Base-by-base conservation (phyloP, 225 moss, liverwort and hornwort genomes). In the Sphagnum tenellum region DNA sequence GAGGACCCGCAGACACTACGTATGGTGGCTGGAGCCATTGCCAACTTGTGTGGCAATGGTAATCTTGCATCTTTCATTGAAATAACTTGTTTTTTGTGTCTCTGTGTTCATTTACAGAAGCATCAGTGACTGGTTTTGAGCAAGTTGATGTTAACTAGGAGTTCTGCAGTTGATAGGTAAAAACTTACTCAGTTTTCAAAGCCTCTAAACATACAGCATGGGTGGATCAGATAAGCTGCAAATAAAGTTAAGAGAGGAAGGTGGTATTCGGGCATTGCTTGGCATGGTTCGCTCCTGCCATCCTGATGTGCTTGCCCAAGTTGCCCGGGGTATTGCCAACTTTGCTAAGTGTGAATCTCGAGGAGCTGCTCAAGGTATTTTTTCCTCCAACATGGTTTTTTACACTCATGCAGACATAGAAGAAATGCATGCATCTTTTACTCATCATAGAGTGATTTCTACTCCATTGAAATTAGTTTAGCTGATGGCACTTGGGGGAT, bases 321-420 rank as follows among this genome's bases (percentile, higher is more conserved):
- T 95, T 48, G 94, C 94, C 63, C 86, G 89, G 56, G 94, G 91
- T 63, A 89, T 95, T 56, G 94, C 94, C 2, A 95, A 95, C 73
- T 91, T 95, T 59, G 94, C 94, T 6, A 95, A 95, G 69, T 95
- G 91, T 57, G 91, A 95, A 69, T 95, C 94, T 62, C 85, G 91
- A 67, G 91, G 94, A 57, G 94, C 91, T 76, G 91, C 89, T 57
- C 91, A 95, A 84, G 94, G 92, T 82, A 74, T 70, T 66, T 44
- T 48, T 68, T 57, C 45, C 59, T 46, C 45, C 47, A 67, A 10
- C 46, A 57, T 46, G 45, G 5, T 13, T 57, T 9, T 45, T 47
- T 58, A 4, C 50, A 12, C 3, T 58, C 44, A 58, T 13, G 14
- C 29, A 12, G 14, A 10, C 1, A 1, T 53, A 53, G 7, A 6